Percentiles rank a stretch among this genome's conserved stretches.
Evolutionary conservation across 371 early-diverging fungal species (phyloP).

Genomic region (Amoeboaphelidium occidentale): DNA sequence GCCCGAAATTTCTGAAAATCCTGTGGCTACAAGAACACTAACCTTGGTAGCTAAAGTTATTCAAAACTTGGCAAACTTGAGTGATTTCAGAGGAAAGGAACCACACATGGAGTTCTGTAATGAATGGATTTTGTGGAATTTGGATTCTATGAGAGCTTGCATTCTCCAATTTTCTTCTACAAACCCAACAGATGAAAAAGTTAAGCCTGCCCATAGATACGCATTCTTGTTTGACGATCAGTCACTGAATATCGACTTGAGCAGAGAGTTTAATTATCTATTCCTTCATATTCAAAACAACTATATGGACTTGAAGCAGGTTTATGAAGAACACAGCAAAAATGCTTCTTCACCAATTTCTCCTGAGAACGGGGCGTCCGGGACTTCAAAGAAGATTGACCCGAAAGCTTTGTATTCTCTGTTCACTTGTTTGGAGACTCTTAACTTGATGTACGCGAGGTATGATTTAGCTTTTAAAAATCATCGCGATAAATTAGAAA

Average conservation of each 20-base stretch:
- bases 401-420: neutral
- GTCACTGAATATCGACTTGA: neutral
- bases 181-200: neutral
- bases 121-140: neutral
- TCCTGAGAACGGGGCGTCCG: too few relatives aligned
- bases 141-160: neutral
- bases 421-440: neutral
- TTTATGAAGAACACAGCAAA: neutral
- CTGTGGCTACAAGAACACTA: neutral
- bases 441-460: neutral
- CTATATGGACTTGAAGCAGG: neutral
- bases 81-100: conserved; percentile 2
- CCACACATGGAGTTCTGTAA: conserved; percentile 2
- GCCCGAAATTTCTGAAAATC: neutral
- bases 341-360: neutral
- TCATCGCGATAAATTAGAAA: neutral
- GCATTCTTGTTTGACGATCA: too few relatives aligned
- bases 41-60: conserved; percentile 3
- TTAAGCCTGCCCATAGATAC: neutral
- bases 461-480: neutral
- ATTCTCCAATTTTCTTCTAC: neutral
- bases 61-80: conserved; percentile 3
- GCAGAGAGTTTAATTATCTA: neutral
- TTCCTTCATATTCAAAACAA: neutral
- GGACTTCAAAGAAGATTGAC: neutral